Base-by-base conservation (phyloP, 2,329 filamentous ascomycete species). In the Epicoccum sorghinum region DNA sequence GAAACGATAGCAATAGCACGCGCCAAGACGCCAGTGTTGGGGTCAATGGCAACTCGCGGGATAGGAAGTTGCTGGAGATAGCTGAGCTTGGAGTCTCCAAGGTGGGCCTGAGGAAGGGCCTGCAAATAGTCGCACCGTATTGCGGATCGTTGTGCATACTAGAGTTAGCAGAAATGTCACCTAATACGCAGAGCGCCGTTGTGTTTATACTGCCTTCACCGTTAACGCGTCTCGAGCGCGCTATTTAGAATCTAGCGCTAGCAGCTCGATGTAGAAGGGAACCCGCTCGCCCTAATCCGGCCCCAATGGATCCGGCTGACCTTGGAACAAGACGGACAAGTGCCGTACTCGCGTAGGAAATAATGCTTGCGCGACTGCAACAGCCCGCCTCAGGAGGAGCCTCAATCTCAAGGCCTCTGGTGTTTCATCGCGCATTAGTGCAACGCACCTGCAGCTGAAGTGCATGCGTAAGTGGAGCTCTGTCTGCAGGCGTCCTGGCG, bases 361-460 rank as follows among this genome's bases (percentile, higher is more conserved):
- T 42, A 39, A 42, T 55, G 36, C 36, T 33, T 47, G 52, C 41
- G 40, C 30, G 40, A 41, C 14, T 36, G 41, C 33, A 36, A 25
- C 46, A 45, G 45, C 23, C 40, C 37, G 41, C 37, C 42, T 35
- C 46, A 50, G 47, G 41, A 48, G 35, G 29, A 52, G 49, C 40
- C 46, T 49, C 46, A 42, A 37, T 36, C 46, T 30, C 40, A 27
- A 33, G 42, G 36, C 27, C 36, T 29, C 49, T 55, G 41, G 46
- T 13, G 52, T 50, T 55, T 55, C 46, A 55, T 46, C 18, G 41
- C 46, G 52, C 52, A 55, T 46, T 55, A 50, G 52, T 14, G 24
- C 46, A 50, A 45, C 52, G 52, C 45, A 41, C 29, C 36, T 55
- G 52, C 52, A 55, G 45, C 39, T 18, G 30, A 48, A 36, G 12